Evolutionary conservation across 192 early-diverging fungal genomes (phyloP), one percentile per base, ranked within the genome.

Genomic region (Podila horticola): DNA sequence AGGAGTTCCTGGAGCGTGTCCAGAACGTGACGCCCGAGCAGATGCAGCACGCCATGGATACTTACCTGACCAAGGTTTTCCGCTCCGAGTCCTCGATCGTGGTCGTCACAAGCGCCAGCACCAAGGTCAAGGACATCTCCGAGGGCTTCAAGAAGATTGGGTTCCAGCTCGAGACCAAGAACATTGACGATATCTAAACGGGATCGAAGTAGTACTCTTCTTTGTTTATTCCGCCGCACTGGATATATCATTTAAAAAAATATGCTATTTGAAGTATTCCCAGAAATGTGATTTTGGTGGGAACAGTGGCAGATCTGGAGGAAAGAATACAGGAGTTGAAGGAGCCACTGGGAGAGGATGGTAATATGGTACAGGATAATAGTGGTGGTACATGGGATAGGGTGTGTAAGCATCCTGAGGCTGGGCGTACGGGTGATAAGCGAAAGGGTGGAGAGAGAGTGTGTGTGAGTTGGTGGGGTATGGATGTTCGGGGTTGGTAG

Each of bases 61-160:
- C 84, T 65, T 91, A 91, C 71, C 69, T 91, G 60, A 60, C 67
- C 41, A 82, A 84, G 50, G 75, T 89, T 55, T 91, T 89, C 66
- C 65, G 72, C 20, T 82, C 88, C 17, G 82, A 83, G 0, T 74
- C 74, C 36, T 87, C 88, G 13, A 84, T 86, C 45, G 82, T 87
- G 33, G 84, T 91, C 22, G 85, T 89, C 3, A 77, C 86, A 24
- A 85, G 83, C 31, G 70, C 88, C 4, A 79, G 87, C 13, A 79
- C 51, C 62, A 91, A 91, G 74, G 83, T 87, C 20, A 71, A 79
- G 50, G 87, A 89, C n/a, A 83, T 89, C 36, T 74, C 77, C 26
- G 79, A 86, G 58, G 86, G 86, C 1, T 89, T 89, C 66, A 79
- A 82, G 59, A 69, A 64, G 57, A 51, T 77, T 70, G 86, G 86